Conservation (phyloP, 2,329 filamentous ascomycete genomes). For the Fusarium tjaetaba region DNA sequence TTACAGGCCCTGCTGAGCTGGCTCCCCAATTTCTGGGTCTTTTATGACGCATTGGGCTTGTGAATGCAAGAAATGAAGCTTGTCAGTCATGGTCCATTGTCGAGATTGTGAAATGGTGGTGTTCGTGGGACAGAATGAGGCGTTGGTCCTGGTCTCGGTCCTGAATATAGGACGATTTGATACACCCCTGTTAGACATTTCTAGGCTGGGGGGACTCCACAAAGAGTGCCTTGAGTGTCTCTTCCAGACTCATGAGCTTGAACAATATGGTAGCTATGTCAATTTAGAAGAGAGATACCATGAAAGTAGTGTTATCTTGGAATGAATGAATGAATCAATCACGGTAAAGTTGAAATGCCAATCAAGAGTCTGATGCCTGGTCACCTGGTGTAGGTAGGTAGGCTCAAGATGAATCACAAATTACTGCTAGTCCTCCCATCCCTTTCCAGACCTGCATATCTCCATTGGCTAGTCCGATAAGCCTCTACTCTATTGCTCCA, state of each 20-base stretch:
- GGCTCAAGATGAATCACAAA: constrained; percentile 1
- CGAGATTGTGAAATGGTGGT: constrained; percentile 9
- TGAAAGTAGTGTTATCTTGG: not conserved
- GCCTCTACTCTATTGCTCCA: constrained; percentile 3
- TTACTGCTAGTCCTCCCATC: constrained; percentile 3
- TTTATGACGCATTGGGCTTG: constrained; percentile 10
- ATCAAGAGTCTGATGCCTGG: not conserved
- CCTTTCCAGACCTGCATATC: constrained; percentile 3
- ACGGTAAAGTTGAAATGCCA: not conserved
- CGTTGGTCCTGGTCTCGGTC: constrained; percentile 1
- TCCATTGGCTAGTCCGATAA: not conserved
- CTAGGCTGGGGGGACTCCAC: constrained; percentile 18
- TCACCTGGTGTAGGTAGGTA: not conserved
- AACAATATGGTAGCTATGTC: not conserved
- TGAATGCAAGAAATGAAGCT: not conserved
- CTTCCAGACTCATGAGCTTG: not conserved
- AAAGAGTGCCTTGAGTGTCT: constrained; percentile 24
- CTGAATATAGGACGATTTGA: constrained; percentile 15
- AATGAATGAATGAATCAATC: not conserved
- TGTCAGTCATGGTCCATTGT: not conserved
- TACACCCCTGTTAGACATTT: constrained; percentile 15
- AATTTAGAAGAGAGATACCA: too few relatives aligned
- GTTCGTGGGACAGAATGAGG: constrained; percentile 21
- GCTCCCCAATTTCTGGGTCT: constrained; percentile 10
- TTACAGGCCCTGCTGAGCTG: constrained; percentile 1